Evolutionary conservation across 768 basidiomycete species (phyloP).

Genomic region (Auriscalpium vulgare): DNA sequence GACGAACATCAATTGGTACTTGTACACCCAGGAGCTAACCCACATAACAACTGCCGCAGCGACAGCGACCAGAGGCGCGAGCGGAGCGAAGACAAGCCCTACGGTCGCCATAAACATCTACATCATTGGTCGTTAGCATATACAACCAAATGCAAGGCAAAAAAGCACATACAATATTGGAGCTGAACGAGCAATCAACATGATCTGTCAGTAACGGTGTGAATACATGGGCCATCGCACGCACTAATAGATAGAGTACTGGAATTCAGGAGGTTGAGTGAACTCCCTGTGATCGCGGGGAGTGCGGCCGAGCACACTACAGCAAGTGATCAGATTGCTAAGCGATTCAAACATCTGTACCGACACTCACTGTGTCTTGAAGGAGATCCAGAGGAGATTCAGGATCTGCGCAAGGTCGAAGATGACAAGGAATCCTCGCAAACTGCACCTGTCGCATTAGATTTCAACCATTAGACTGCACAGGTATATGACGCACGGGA

Average conservation of each 20-base stretch:
- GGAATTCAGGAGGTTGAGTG: conserved; percentile 86
- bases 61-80: conserved; percentile 84
- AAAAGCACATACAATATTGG: conserved; percentile 44
- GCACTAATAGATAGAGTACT: conserved; percentile 79
- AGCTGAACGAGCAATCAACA: conserved; percentile 25
- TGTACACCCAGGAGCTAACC: conserved; percentile 83
- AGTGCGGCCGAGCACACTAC: conserved; percentile 76
- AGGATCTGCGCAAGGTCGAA: conserved; percentile 96
- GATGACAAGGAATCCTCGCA: conserved; percentile 89
- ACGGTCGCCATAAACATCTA: conserved; percentile 90
- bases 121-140: conserved; percentile 7
- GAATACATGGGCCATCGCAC: conserved; percentile 21
- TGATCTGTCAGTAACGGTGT: background rate
- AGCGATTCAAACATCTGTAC: background rate
- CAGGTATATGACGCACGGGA: conserved; percentile 56
- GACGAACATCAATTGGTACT: conserved; percentile 96
- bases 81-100: conserved; percentile 86
- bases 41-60: conserved; percentile 84
- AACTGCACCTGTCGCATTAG: conserved; percentile 29
- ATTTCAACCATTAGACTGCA: background rate
- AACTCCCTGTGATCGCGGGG: conserved; percentile 86
- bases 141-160: conserved; percentile 8
- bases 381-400: conserved; percentile 78
- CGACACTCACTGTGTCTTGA: conserved; percentile 64
- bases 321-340: conserved; percentile 4